Conservation (phyloP, 306 rosid species). For the Acacia melanoxylon region DNA sequence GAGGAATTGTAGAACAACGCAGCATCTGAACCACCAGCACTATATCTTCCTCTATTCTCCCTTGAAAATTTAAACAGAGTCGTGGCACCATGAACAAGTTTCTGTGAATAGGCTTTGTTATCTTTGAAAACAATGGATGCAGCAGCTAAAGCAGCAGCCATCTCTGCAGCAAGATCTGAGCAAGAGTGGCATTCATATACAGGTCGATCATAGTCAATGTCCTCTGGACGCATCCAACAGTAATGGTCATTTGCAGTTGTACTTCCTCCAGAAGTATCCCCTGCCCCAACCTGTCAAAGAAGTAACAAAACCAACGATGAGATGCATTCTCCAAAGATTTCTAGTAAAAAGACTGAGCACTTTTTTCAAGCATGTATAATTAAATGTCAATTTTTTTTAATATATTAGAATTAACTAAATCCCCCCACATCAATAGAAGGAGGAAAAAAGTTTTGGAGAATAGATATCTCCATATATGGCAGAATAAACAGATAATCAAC, state of each 20-base stretch:
- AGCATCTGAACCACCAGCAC: slow-evolving; percentile 44
- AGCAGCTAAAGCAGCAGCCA: slow-evolving; percentile 77
- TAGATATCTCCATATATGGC: not conserved
- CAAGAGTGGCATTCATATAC: slow-evolving; percentile 39
- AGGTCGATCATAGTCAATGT: slow-evolving; percentile 60
- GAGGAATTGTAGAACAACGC: slow-evolving; percentile 61
- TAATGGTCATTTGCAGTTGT: slow-evolving; percentile 69
- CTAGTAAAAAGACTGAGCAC: not conserved
- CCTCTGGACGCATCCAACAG: slow-evolving; percentile 84
- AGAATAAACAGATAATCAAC: not conserved
- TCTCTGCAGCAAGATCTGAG: slow-evolving; percentile 69
- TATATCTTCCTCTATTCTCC: slow-evolving; percentile 52
- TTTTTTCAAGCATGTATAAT: not conserved
- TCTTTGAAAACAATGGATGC: slow-evolving; percentile 80
- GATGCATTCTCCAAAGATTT: not conserved
- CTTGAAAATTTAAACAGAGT: slow-evolving; percentile 57
- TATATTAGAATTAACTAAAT: not conserved
- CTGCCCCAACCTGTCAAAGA: slow-evolving; percentile 58
- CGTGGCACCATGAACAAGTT: slow-evolving; percentile 69
- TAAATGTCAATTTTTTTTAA: not conserved
- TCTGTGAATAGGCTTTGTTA: slow-evolving; percentile 71
- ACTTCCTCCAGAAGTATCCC: slow-evolving; percentile 64
- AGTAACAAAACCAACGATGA: slow-evolving; percentile 5
- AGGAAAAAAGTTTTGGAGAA: not conserved
- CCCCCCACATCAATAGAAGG: not conserved